These are phyloP conservation scores for Pseudoscleropodium purum DNA, from an alignment of 225 moss, liverwort and hornwort species.

Conservation along the genomic window DNA sequence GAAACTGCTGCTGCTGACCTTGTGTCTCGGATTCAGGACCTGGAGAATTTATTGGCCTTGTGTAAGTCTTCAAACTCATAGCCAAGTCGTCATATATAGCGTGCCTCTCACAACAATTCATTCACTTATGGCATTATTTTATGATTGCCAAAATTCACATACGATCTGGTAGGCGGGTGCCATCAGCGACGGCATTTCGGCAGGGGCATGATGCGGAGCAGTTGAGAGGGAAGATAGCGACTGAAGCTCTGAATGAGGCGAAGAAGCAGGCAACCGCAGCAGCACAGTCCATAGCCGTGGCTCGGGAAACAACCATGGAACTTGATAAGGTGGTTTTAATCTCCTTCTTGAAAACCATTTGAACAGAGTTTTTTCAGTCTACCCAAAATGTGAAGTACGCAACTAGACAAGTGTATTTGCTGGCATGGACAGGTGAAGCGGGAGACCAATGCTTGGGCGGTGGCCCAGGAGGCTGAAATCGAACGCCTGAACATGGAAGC, in stretches of 20 bases:
- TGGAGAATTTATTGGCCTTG: conserved; percentile 44
- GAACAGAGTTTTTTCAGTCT: not conserved
- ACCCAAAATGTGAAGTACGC: not conserved
- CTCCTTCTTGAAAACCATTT: not conserved
- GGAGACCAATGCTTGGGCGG: conserved; percentile 37
- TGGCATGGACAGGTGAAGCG: conserved; percentile 40
- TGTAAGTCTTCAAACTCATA: conserved; percentile 16
- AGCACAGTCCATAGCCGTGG: conserved; percentile 38
- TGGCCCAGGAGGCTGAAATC: conserved; percentile 30
- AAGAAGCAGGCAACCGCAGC: conserved; percentile 39
- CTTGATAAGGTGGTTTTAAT: conserved; percentile 46
- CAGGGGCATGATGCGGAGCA: conserved; percentile 53
- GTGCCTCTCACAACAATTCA: not conserved
- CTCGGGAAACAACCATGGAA: conserved; percentile 65
- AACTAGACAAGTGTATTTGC: not conserved
- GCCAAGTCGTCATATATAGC: not conserved
- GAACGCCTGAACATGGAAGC: conserved; percentile 37
- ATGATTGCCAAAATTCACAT: not conserved
- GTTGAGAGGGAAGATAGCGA: conserved; percentile 41
- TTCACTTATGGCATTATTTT: not conserved
- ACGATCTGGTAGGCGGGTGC: conserved; percentile 3
- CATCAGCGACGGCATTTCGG: conserved; percentile 31
- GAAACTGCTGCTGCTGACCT: conserved; percentile 59
- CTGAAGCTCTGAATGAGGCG: conserved; percentile 33
- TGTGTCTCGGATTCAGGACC: conserved; percentile 50